Evolutionary conservation across 768 basidiomycete species (phyloP).

Genomic region (Gymnopilus dilepis): DNA sequence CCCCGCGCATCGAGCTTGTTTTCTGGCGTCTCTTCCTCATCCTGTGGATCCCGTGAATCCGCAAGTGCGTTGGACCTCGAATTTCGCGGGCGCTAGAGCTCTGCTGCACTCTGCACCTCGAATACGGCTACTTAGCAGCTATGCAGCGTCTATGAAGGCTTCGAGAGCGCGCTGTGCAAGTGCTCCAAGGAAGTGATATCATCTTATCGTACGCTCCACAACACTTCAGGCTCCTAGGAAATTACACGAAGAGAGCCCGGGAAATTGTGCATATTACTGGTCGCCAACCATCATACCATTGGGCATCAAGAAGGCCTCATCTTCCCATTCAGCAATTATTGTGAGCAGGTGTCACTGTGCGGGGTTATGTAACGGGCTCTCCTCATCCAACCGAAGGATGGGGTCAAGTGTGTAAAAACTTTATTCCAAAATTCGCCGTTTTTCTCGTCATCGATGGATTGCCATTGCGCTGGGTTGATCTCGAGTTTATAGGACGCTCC

Average conservation of each 20-base stretch:
- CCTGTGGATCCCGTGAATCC: not conserved
- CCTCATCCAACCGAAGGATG: not conserved
- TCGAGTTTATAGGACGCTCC: too few relatives aligned
- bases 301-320: not conserved
- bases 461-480: too few relatives aligned
- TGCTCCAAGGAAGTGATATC: not conserved
- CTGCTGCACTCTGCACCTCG: not conserved
- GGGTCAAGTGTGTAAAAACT: not conserved
- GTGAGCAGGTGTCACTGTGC: too few relatives aligned
- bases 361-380: not conserved
- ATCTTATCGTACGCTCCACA: not conserved
- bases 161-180: not conserved
- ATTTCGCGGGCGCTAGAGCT: not conserved
- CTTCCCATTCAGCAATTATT: conserved; percentile 7
- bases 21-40: not conserved
- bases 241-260: not conserved
- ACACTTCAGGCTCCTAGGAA: not conserved
- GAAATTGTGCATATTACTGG: too few relatives aligned
- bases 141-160: too few relatives aligned
- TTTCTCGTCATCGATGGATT: too few relatives aligned
- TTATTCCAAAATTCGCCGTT: too few relatives aligned
- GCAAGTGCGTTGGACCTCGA: too few relatives aligned
- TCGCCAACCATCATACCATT: conserved; percentile 1
- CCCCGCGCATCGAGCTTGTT: not conserved
- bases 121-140: too few relatives aligned